Conservation (phyloP, 1,284 basidiomycete species). For the Clitocybe nebularis region DNA sequence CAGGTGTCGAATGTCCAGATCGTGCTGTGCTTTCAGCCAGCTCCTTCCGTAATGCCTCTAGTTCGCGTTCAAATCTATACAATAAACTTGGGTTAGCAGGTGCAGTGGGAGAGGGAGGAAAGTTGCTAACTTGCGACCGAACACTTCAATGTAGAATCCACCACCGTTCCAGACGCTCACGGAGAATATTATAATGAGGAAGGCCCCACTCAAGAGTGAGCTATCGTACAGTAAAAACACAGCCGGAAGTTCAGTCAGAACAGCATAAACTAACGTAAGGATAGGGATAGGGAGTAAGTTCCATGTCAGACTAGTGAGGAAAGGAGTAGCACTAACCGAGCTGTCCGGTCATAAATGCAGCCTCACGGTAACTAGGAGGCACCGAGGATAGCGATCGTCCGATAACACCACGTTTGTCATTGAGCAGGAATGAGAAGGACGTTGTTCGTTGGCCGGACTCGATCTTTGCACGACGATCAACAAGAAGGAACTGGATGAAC, state of each 20-base stretch:
- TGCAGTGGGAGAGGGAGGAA: neutral
- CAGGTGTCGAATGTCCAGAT: slow-evolving; percentile 48
- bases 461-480: slow-evolving; percentile 83
- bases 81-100: slow-evolving; percentile 7
- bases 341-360: slow-evolving; percentile 83
- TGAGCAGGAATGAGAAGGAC: slow-evolving; percentile 80
- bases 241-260: slow-evolving; percentile 85
- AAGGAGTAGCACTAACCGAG: slow-evolving; percentile 50
- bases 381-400: slow-evolving; percentile 65
- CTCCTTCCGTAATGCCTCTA: slow-evolving; percentile 85
- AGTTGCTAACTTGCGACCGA: slow-evolving; percentile 80
- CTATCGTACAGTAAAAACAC: slow-evolving; percentile 80
- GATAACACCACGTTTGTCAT: slow-evolving; percentile 81
- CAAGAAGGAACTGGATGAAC: slow-evolving; percentile 65
- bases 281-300: neutral
- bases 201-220: slow-evolving; percentile 68
- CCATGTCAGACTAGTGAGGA: neutral
- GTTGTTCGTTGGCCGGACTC: slow-evolving; percentile 84
- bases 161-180: slow-evolving; percentile 86
- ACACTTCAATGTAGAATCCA: slow-evolving; percentile 91
- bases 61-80: slow-evolving; percentile 81
- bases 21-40: slow-evolving; percentile 61
- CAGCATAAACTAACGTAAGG: slow-evolving; percentile 62
- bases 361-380: slow-evolving; percentile 58
- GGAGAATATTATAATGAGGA: slow-evolving; percentile 74